These are phyloP conservation scores for Termitomyces sp. DNA, from an alignment of 768 basidiomycete genomes.

Conservation along the genomic window DNA sequence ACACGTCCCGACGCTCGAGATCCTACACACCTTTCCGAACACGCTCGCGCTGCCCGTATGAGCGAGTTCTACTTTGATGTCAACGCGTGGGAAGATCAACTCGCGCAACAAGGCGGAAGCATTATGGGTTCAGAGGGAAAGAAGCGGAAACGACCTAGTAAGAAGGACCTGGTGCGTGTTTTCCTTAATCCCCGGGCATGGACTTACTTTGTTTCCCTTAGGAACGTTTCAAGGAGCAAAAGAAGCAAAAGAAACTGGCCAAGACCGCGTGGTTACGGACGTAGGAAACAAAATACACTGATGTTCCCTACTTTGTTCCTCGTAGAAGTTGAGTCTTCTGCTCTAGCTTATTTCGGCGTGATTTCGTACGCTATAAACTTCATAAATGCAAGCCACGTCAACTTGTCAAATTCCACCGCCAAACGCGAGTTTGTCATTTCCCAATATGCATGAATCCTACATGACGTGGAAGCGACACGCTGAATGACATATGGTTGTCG, in stretches of 20 bases:
- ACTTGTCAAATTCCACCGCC: neutral
- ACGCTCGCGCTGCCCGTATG: conserved; percentile 79
- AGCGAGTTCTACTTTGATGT: conserved; percentile 87
- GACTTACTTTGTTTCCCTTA: conserved; percentile 23
- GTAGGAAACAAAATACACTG: conserved; percentile 18
- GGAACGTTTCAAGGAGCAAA: conserved; percentile 85
- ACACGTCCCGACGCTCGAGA: conserved; percentile 61
- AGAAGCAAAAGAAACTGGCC: conserved; percentile 75
- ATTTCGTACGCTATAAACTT: neutral
- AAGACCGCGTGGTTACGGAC: conserved; percentile 87
- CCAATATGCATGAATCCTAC: too few species aligned
- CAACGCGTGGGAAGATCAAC: conserved; percentile 69
- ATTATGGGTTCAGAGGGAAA: conserved; percentile 42
- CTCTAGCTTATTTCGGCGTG: neutral
- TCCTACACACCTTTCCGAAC: conserved; percentile 74
- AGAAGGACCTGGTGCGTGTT: conserved; percentile 74
- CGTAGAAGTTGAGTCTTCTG: neutral
- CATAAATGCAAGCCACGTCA: neutral
- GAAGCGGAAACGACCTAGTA: conserved; percentile 74
- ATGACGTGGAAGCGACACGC: too few species aligned
- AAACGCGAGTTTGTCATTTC: too few species aligned
- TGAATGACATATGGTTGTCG: too few species aligned
- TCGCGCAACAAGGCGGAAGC: conserved; percentile 41
- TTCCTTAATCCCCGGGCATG: neutral
- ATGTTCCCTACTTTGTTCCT: neutral